A percentile compares a stretch with the other conserved stretches of the same genome.
These are phyloP conservation scores for Colletotrichum euphorbiae DNA, from an alignment of 2,329 filamentous ascomycete genomes.

Conservation along the genomic window DNA sequence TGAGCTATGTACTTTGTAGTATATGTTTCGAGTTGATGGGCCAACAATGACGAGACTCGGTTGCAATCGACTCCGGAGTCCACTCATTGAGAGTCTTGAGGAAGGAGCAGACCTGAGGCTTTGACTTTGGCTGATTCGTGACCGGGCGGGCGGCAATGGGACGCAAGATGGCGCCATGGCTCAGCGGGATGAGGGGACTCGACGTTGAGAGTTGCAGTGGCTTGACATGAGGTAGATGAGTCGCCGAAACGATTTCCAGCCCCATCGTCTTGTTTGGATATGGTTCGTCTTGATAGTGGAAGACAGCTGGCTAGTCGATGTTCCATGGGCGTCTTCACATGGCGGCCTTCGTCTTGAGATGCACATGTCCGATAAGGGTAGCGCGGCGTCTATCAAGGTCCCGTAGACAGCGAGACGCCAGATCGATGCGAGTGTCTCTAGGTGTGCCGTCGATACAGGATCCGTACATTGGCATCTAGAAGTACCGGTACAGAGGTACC, in stretches of 20 bases:
- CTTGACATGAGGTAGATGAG: slow-evolving; percentile 9
- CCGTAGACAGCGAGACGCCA: slow-evolving; percentile 1
- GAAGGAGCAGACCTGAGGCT: not conserved
- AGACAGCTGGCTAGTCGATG: slow-evolving; percentile 7
- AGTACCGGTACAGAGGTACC: slow-evolving; percentile 3
- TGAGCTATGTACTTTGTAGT: not conserved
- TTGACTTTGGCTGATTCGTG: slow-evolving; percentile 6
- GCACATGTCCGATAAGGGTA: slow-evolving; percentile 27
- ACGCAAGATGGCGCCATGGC: slow-evolving; percentile 35
- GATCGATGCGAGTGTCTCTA: slow-evolving; percentile 15
- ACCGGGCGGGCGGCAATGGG: slow-evolving; percentile 1
- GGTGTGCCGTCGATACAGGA: slow-evolving; percentile 9
- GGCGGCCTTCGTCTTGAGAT: not conserved
- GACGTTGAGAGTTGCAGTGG: slow-evolving; percentile 15
- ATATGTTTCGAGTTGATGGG: not conserved
- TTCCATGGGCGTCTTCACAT: slow-evolving; percentile 21
- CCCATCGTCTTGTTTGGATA: not conserved
- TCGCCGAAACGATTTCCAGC: slow-evolving; percentile 4
- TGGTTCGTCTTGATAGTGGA: slow-evolving; percentile 10
- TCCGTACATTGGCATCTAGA: not conserved
- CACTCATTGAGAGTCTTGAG: not conserved
- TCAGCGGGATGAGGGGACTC: slow-evolving; percentile 27
- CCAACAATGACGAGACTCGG: slow-evolving; percentile 7
- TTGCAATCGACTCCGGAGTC: not conserved
- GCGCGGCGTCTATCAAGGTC: slow-evolving; percentile 20